Conservation (phyloP, 352 stramenopile genomes). For the Globisporangium recalcitrans region DNA sequence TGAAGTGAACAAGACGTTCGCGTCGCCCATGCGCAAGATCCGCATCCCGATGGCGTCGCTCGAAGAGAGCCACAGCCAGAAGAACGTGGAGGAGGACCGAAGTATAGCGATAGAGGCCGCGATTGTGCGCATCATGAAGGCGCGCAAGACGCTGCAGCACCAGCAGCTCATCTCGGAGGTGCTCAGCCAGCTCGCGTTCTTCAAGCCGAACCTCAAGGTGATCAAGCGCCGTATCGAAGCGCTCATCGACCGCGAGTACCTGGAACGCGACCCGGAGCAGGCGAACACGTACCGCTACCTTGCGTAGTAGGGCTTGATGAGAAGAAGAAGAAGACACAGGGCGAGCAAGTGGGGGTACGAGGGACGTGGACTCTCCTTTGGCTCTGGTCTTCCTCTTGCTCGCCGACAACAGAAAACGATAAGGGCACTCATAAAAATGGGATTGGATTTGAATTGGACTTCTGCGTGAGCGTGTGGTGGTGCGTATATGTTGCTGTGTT, state of each 20-base stretch:
- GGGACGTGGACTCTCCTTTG: no score
- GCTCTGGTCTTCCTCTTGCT: no score
- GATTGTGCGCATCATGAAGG: conserved; percentile 99
- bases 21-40: conserved; percentile 95
- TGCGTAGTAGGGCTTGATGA: conserved; percentile 40
- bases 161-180: conserved; percentile 98
- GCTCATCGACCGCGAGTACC: conserved; percentile 98
- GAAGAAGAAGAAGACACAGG: background rate
- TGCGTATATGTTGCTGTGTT: conserved; percentile 1
- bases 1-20: conserved; percentile 92
- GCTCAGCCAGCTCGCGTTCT: conserved; percentile 96
- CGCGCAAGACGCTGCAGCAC: conserved; percentile 95
- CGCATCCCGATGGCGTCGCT: conserved; percentile 98
- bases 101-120: conserved; percentile 98
- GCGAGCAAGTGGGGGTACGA: no score
- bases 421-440: conserved; percentile 2
- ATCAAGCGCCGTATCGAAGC: conserved; percentile 98
- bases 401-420: background rate
- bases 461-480: background rate
- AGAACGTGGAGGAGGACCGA: conserved; percentile 95
- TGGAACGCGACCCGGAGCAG: conserved; percentile 95
- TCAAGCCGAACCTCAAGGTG: conserved; percentile 96
- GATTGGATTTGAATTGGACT: background rate
- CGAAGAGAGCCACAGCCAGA: conserved; percentile 97
- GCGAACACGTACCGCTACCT: conserved; percentile 95